Percentiles rank a stretch among this genome's conserved stretches.
Evolutionary conservation across 345 rosid species (phyloP).

Genomic region (Erucastrum elatum): DNA sequence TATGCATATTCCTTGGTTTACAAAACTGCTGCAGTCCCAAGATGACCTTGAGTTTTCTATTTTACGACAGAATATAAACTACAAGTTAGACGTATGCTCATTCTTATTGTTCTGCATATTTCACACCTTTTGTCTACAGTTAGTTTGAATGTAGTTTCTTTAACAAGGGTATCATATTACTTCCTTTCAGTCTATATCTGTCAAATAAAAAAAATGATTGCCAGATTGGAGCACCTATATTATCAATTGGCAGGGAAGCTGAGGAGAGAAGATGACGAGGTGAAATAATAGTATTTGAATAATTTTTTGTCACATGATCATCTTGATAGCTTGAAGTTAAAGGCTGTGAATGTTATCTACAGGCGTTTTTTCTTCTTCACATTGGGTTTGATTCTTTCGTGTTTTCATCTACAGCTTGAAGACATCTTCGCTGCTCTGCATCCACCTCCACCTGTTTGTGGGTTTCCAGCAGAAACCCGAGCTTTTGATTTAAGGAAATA

Average conservation of each 20-base stretch:
- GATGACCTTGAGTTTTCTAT: slow-evolving; percentile 84
- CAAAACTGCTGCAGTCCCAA: slow-evolving; percentile 57
- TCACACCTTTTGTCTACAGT: no score
- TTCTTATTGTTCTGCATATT: slow-evolving; percentile 2
- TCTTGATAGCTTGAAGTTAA: not conserved
- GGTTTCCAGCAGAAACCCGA: slow-evolving; percentile 85
- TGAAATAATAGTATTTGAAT: slow-evolving; percentile 23
- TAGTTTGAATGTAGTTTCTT: not conserved
- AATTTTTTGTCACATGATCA: not conserved
- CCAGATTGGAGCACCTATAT: slow-evolving; percentile 83
- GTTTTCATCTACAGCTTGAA: slow-evolving; percentile 52
- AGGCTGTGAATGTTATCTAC: no score
- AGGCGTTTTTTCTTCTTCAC: not conserved
- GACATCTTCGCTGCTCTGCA: slow-evolving; percentile 78
- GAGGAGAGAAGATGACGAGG: slow-evolving; percentile 86
- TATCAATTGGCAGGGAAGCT: slow-evolving; percentile 68
- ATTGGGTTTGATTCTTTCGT: not conserved
- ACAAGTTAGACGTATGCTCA: slow-evolving; percentile 64
- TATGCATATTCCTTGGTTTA: slow-evolving; percentile 20
- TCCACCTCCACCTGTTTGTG: slow-evolving; percentile 94
- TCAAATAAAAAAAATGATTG: slow-evolving; percentile 69
- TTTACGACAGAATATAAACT: slow-evolving; percentile 75
- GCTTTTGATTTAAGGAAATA: slow-evolving; percentile 71
- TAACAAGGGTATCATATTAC: not conserved
- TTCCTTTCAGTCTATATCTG: slow-evolving; percentile 59